Percentiles rank a stretch among this genome's conserved stretches.
Evolutionary conservation across 345 rosid genomes (phyloP).

Genomic region (Physaria fendleri): DNA sequence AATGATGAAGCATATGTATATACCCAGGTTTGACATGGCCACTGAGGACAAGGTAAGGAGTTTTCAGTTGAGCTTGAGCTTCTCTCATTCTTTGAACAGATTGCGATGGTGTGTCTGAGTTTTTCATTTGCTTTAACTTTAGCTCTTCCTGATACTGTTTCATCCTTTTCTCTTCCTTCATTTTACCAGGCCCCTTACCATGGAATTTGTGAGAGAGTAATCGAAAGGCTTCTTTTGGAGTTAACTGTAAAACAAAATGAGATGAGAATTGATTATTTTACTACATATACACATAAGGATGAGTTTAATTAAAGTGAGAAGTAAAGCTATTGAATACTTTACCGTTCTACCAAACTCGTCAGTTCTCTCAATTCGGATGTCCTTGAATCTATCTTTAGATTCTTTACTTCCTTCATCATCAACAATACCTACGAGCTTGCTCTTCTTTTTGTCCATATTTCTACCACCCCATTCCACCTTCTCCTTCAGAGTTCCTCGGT

Average conservation of each 20-base stretch:
- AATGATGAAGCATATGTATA: slow-evolving; percentile 11
- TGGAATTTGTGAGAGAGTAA: slow-evolving; percentile 86
- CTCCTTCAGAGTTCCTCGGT: slow-evolving; percentile 91
- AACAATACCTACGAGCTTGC: slow-evolving; percentile 84
- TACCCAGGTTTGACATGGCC: slow-evolving; percentile 98
- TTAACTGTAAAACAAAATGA: slow-evolving; percentile 45
- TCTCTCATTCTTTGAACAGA: slow-evolving; percentile 96
- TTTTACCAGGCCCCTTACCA: slow-evolving; percentile 97
- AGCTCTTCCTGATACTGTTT: slow-evolving; percentile 86
- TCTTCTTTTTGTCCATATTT: slow-evolving; percentile 98
- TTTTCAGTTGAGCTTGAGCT: slow-evolving; percentile 76
- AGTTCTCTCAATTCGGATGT: slow-evolving; percentile 77
- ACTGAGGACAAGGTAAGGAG: slow-evolving; percentile 94
- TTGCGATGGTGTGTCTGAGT: slow-evolving; percentile 85
- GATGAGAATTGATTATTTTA: background rate
- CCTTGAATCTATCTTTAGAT: slow-evolving; percentile 45
- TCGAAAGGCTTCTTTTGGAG: slow-evolving; percentile 92
- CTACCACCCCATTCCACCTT: slow-evolving; percentile 94
- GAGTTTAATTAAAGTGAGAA: background rate
- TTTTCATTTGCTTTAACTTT: slow-evolving; percentile 97
- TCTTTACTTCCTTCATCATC: slow-evolving; percentile 35
- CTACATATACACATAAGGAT: background rate
- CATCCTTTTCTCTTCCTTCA: slow-evolving; percentile 95
- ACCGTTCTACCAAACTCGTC: slow-evolving; percentile 97
- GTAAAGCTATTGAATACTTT: slow-evolving; percentile 41